Evolutionary conservation across 345 rosid species (phyloP), one percentile per base, ranked within the genome.

Genomic region (Eucalyptus victrix): DNA sequence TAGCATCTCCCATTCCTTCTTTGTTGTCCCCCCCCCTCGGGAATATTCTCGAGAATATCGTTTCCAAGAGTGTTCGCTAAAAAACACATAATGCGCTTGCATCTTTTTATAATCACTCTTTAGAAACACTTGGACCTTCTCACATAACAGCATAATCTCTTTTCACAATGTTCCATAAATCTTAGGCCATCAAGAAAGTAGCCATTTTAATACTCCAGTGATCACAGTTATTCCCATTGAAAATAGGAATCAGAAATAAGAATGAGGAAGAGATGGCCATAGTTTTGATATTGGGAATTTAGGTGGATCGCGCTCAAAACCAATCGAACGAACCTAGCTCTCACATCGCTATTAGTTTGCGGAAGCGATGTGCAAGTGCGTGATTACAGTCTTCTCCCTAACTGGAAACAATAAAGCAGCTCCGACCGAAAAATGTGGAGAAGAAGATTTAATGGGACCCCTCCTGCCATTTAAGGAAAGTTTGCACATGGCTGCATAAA

Each of bases 21-120:
- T 56, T 1, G 30, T 5, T 5, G 13, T 24, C 12, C 1, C 9
- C 54, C 54, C 4, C 23, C 24, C 56, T 2, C 5, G 0, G 10
- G 58, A 53, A 53, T 9, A 56, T 21, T 56, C 28, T 24, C 2
- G 1, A 56, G 30, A 24, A 56, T 56, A 56, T 56, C 6, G 1
- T 56, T 56, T 56, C 62, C 62, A 56, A 56, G 62, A 9, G 62
- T 9, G 13, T 56, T 56, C 24, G 30, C 62, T 56, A 56, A 24
- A 56, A 10, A 56, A 9, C 62, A 56, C 62, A 9, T 56, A 56
- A 56, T 56, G 30, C 62, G 30, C 62, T 23, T 56, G 30, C 3
- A 0, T 56, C 62, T 56, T 56, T 56, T 56, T 23, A 26, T 24
- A 56, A 26, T 56, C 30, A 12, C 62, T 56, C 62, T 56, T 24